Evolutionary conservation across 345 rosid species (phyloP).

Genomic region (Rhodamnia argentea): DNA sequence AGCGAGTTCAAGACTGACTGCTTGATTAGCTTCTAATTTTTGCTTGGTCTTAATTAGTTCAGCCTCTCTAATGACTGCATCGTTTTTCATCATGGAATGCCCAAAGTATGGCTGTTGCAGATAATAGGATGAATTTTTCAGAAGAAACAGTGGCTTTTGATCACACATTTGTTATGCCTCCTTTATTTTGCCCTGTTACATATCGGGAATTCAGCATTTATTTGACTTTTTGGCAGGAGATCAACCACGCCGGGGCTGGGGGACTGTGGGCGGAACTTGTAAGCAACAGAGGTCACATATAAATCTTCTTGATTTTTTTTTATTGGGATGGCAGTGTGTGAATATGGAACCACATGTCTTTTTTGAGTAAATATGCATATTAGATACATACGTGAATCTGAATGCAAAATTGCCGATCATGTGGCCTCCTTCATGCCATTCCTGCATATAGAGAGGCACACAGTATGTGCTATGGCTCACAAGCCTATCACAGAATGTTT

Average conservation of each 20-base stretch:
- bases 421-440: background rate
- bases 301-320: background rate
- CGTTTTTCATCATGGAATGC: background rate
- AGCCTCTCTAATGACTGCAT: background rate
- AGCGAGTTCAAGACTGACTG: background rate
- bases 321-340: background rate
- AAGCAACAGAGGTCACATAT: slow-evolving; percentile 65
- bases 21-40: background rate
- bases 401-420: background rate
- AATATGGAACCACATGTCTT: background rate
- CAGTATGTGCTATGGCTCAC: background rate
- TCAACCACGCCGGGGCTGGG: slow-evolving; percentile 99
- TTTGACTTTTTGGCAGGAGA: slow-evolving; percentile 54
- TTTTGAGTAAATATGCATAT: background rate
- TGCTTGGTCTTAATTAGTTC: background rate
- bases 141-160: background rate
- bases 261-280: slow-evolving; percentile 97
- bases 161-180: background rate
- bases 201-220: background rate
- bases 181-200: background rate
- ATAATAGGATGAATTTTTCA: background rate
- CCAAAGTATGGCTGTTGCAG: background rate
- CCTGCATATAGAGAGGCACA: background rate
- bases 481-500: background rate
- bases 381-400: background rate